Conservation (phyloP, 106 monocot genomes). For the Platanthera guangdongensis region DNA sequence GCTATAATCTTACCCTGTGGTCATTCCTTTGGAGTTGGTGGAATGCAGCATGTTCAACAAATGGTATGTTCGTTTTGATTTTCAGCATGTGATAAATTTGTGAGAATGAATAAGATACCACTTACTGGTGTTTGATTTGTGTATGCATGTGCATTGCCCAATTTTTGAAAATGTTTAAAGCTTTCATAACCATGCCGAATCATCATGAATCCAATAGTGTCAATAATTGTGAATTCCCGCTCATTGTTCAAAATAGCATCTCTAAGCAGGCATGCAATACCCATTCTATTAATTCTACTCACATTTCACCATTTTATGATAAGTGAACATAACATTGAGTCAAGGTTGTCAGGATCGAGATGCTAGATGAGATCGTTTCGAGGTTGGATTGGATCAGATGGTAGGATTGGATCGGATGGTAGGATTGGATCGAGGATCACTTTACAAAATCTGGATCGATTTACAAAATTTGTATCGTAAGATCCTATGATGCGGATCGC, state of each 20-base stretch:
- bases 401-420: too few species aligned
- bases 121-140: background rate
- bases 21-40: slow-evolving; percentile 71
- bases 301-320: background rate
- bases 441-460: too few species aligned
- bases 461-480: too few species aligned
- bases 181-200: background rate
- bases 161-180: background rate
- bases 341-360: too few species aligned
- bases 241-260: too few species aligned
- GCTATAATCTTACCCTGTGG: slow-evolving; percentile 87
- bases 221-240: too few species aligned
- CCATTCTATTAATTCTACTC: background rate
- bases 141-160: background rate
- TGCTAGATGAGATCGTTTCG: too few species aligned
- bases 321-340: too few species aligned
- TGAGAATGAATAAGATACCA: background rate
- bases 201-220: too few species aligned
- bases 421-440: too few species aligned
- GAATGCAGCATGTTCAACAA: slow-evolving; percentile 63
- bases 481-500: too few species aligned
- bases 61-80: slow-evolving; percentile 26
- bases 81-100: background rate
- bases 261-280: background rate
- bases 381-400: too few species aligned